These are phyloP conservation scores for Xylaria sp. DNA, from an alignment of 2,329 filamentous ascomycete species.

Conservation along the genomic window DNA sequence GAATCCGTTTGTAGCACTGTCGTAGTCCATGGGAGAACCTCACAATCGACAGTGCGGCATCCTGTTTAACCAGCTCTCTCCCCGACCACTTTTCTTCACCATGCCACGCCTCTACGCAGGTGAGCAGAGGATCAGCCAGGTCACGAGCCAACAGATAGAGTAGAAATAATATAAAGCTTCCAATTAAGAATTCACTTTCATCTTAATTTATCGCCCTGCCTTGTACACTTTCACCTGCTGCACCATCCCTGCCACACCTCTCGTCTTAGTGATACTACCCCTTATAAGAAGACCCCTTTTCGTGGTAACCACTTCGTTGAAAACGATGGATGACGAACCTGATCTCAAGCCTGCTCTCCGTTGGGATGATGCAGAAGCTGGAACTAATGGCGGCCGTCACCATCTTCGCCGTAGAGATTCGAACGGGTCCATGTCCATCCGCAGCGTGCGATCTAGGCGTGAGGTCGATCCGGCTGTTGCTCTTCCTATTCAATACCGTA, in stretches of 20 bases:
- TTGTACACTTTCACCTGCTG: neutral
- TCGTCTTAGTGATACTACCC: slow-evolving; percentile 7
- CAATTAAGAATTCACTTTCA: neutral
- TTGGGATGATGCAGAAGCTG: slow-evolving; percentile 53
- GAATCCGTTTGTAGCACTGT: slow-evolving; percentile 41
- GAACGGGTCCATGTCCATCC: slow-evolving; percentile 55
- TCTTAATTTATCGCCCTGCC: neutral
- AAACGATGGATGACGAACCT: slow-evolving; percentile 40
- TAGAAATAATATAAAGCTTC: slow-evolving; percentile 22
- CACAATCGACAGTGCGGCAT: slow-evolving; percentile 45
- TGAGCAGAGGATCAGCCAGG: neutral
- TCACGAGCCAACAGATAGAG: slow-evolving; percentile 5
- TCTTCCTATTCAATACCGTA: slow-evolving; percentile 66
- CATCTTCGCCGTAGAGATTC: slow-evolving; percentile 47
- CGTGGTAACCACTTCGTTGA: neutral
- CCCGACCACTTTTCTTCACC: slow-evolving; percentile 10
- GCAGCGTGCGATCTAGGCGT: slow-evolving; percentile 52
- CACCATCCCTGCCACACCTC: neutral
- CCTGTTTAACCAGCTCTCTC: slow-evolving; percentile 37
- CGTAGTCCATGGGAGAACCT: slow-evolving; percentile 24
- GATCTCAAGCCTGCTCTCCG: slow-evolving; percentile 47
- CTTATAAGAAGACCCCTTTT: neutral
- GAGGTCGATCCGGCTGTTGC: slow-evolving; percentile 55
- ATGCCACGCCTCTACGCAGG: slow-evolving; percentile 11
- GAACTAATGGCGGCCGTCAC: slow-evolving; percentile 42